Percentiles rank a stretch among this genome's conserved stretches.
Conservation (phyloP, 495 filamentous ascomycete species). For the Daldinia bambusicola region DNA sequence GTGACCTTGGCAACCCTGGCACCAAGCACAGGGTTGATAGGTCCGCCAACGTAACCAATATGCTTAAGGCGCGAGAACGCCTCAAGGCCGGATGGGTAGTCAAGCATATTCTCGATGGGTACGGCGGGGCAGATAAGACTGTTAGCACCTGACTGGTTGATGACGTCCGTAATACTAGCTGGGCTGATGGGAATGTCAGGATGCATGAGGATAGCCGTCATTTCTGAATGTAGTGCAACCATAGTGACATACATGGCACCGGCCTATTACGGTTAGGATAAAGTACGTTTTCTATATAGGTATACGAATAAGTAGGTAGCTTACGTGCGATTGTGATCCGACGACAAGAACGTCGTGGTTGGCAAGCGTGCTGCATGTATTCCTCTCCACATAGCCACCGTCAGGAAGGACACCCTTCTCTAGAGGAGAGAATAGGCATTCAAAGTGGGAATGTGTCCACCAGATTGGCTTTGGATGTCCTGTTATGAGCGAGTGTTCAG, state of each 20-base stretch:
- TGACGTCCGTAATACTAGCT: conserved; percentile 39
- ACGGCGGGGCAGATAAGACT: conserved; percentile 39
- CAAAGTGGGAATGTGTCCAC: conserved; percentile 44
- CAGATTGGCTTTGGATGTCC: conserved; percentile 47
- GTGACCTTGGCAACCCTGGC: conserved; percentile 38
- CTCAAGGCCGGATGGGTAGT: conserved; percentile 32
- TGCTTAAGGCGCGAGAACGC: conserved; percentile 38
- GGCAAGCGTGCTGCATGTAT: conserved; percentile 31
- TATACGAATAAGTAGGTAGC: background rate
- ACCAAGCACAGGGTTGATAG: conserved; percentile 43
- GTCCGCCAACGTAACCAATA: conserved; percentile 43
- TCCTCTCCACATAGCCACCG: conserved; percentile 23
- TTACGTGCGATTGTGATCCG: conserved; percentile 43
- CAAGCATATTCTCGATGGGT: conserved; percentile 45
- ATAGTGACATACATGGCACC: conserved; percentile 35
- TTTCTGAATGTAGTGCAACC: conserved; percentile 21
- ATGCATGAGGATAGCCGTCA: conserved; percentile 39
- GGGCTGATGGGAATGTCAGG: conserved; percentile 37
- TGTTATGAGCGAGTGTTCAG: conserved; percentile 29
- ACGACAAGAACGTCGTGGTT: conserved; percentile 30
- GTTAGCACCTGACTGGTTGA: conserved; percentile 39
- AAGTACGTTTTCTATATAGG: background rate
- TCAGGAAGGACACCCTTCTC: conserved; percentile 37
- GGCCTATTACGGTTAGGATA: conserved; percentile 23
- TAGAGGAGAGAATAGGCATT: conserved; percentile 34